These are phyloP conservation scores for Conringia planisiliqua DNA, from an alignment of 345 rosid species.

Conservation along the genomic window DNA sequence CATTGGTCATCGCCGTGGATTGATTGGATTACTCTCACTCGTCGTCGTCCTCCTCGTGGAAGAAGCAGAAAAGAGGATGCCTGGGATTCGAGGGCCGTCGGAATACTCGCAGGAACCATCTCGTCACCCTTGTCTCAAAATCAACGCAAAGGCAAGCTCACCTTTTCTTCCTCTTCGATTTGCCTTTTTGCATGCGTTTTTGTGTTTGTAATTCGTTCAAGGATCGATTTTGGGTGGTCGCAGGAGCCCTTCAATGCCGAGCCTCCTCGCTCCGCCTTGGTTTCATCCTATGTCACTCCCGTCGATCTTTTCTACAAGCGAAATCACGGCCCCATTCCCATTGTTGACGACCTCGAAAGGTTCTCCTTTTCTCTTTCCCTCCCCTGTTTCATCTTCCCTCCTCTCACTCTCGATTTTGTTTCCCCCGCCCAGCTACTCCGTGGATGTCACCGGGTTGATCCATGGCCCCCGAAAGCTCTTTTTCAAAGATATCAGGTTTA, in stretches of 20 bases:
- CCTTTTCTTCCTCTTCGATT: background rate
- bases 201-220: too few relatives aligned
- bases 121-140: slow-evolving; percentile 64
- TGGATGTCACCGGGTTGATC: slow-evolving; percentile 49
- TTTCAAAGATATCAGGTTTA: slow-evolving; percentile 64
- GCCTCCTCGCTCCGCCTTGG: slow-evolving; percentile 73
- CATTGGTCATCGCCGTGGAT: too few relatives aligned
- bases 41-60: too few relatives aligned
- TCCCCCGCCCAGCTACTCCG: slow-evolving; percentile 52
- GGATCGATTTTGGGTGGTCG: background rate
- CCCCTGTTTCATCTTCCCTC: background rate
- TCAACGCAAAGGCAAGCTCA: slow-evolving; percentile 67
- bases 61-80: slow-evolving; percentile 41
- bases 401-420: slow-evolving; percentile 8
- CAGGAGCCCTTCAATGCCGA: slow-evolving; percentile 97
- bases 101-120: slow-evolving; percentile 74
- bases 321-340: slow-evolving; percentile 93
- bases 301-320: slow-evolving; percentile 90
- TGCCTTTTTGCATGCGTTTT: too few relatives aligned
- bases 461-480: slow-evolving; percentile 50
- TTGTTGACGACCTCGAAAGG: slow-evolving; percentile 71
- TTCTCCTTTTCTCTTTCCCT: slow-evolving; percentile 3
- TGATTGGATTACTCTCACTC: too few relatives aligned
- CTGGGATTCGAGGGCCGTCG: slow-evolving; percentile 71
- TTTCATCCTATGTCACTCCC: slow-evolving; percentile 73